Evolutionary conservation across 2,329 filamentous ascomycete genomes (phyloP).

Genomic region (Penicillium griseofulvum): DNA sequence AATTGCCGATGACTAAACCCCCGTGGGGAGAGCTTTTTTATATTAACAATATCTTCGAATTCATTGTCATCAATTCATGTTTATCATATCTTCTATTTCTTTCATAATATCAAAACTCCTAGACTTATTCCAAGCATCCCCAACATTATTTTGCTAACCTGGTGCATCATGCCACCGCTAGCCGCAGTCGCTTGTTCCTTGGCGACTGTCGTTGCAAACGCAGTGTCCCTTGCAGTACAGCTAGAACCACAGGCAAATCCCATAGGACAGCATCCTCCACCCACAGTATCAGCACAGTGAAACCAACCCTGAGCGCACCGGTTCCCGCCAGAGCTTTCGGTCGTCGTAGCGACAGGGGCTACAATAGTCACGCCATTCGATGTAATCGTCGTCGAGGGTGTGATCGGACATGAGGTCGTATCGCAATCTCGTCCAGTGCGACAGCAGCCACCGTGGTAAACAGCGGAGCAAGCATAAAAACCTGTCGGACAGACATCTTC

Average conservation of each 20-base stretch:
- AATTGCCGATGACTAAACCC: slow-evolving; percentile 11
- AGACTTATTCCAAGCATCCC: slow-evolving; percentile 5
- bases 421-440: slow-evolving; percentile 82
- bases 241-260: slow-evolving; percentile 73
- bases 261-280: slow-evolving; percentile 79
- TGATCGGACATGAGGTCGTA: slow-evolving; percentile 71
- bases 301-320: slow-evolving; percentile 78
- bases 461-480: slow-evolving; percentile 86
- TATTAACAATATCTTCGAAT: neutral
- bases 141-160: neutral
- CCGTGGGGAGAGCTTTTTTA: slow-evolving; percentile 5
- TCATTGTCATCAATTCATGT: neutral
- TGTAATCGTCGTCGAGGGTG: slow-evolving; percentile 63
- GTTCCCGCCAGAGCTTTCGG: slow-evolving; percentile 30
- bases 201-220: slow-evolving; percentile 53
- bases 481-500: slow-evolving; percentile 70
- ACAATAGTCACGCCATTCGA: slow-evolving; percentile 69
- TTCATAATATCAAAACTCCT: neutral
- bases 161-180: neutral
- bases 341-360: slow-evolving; percentile 53
- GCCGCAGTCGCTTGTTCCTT: slow-evolving; percentile 32
- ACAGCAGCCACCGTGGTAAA: slow-evolving; percentile 80
- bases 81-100: neutral
- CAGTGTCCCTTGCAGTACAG: slow-evolving; percentile 59
- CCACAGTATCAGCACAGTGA: slow-evolving; percentile 61